These are phyloP conservation scores for Fraxinus greggii DNA, from an alignment of 305 asterid genomes.

Conservation along the genomic window DNA sequence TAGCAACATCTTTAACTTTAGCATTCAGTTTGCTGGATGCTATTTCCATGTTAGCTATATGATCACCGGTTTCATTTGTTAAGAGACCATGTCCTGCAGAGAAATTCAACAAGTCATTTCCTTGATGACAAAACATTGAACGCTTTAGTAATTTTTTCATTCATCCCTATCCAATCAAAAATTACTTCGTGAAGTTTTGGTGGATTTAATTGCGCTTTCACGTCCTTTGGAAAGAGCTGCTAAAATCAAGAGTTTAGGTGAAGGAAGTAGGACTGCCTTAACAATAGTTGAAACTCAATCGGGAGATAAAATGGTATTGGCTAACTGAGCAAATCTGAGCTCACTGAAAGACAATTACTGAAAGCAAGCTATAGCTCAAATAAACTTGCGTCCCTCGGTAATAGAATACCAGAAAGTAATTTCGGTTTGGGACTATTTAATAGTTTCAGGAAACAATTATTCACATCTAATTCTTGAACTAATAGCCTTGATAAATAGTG, in stretches of 20 bases:
- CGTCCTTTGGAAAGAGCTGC: neutral
- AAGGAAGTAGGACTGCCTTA: neutral
- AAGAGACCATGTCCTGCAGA: slow-evolving; percentile 36
- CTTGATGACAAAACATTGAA: neutral
- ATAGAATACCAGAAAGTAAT: neutral
- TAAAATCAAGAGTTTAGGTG: neutral
- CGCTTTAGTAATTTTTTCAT: neutral
- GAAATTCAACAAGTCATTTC: slow-evolving; percentile 8
- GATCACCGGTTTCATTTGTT: slow-evolving; percentile 19
- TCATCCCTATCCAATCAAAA: neutral
- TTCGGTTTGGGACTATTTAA: neutral
- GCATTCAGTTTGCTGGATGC: slow-evolving; percentile 15
- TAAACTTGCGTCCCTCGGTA: neutral
- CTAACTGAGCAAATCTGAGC: neutral
- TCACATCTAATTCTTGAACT: neutral
- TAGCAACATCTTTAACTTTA: slow-evolving; percentile 10
- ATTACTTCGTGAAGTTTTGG: neutral
- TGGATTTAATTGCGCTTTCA: neutral
- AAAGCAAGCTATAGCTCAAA: neutral
- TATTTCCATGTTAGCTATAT: slow-evolving; percentile 19
- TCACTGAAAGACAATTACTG: neutral
- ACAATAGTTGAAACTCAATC: neutral
- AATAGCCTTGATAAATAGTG: neutral
- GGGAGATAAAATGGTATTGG: neutral
- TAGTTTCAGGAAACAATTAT: neutral